Evolutionary conservation across 345 rosid species (phyloP), one percentile per base, ranked within the genome.

Genomic region (Capsella bursapastoris): DNA sequence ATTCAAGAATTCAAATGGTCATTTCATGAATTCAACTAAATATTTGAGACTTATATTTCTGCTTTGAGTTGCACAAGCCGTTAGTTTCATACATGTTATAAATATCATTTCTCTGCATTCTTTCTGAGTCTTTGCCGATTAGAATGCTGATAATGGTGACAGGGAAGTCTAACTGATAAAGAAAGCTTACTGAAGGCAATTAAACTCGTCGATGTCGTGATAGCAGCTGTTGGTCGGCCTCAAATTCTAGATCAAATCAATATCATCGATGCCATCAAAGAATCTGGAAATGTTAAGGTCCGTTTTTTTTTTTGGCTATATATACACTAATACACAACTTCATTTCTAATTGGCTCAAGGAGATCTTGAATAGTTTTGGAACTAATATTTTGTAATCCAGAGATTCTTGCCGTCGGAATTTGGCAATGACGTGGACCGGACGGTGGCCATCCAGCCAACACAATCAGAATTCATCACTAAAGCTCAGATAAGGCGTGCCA

Each of bases 281-380:
- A 89, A 81, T 86, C 89, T 45, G 97, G 92, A 27, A 86, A 88
- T 45, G 78, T 93, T n/a, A 91, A 91, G 96, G 97, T 90, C 35
- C 28, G 66, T 74, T 61, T 60, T 53, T 14, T 14, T 16, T 38
- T 38, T 3, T 18, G 0, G 25, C 25, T 22, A 1, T 22, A 22
- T 34, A 0, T 12, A 2, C 27, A 18, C 5, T 13, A 6, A 0
- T 12, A 2, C 27, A 18, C 5, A 16, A 6, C 10, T 1, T 66
- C 12, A 27, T 73, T 64, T 56, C 12, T 55, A 1, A 3, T 31
- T 43, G 6, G 38, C 12, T 66, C 61, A 28, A 27, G 25, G 57
- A 35, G 27, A 67, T 12, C 51, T 40, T 68, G 6, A 45, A 58
- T 16, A 8, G 35, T 28, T 64, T 18, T 28, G 3, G 3, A 37